phyloP scores from a whole-genome alignment of 2,329 filamentous ascomycete species.

The Aspergillus sp. region DNA sequence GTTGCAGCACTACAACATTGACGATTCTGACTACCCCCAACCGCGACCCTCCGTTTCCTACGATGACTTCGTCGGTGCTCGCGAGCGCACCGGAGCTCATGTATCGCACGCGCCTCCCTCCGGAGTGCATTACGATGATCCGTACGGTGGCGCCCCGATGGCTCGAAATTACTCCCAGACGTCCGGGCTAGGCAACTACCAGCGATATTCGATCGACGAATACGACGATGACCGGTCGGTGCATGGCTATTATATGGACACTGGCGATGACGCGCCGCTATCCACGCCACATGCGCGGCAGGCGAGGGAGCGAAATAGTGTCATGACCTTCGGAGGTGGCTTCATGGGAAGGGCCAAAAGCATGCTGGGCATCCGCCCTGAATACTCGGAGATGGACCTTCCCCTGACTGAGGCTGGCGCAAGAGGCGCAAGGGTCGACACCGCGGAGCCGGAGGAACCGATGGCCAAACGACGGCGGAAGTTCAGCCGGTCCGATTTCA shows the following conservation, averaged over 20 bases:
- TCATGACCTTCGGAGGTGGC: conserved; percentile 76
- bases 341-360: conserved; percentile 81
- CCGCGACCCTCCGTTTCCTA: conserved; percentile 82
- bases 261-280: conserved; percentile 48
- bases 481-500: conserved; percentile 69
- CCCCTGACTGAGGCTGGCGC: conserved; percentile 73
- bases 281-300: conserved; percentile 42
- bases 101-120: conserved; percentile 29
- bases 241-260: conserved; percentile 60
- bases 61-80: conserved; percentile 71
- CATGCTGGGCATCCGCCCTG: conserved; percentile 73
- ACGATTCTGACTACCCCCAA: conserved; percentile 53
- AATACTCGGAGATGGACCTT: conserved; percentile 97
- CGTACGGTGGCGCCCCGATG: conserved; percentile 27
- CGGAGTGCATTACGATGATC: conserved; percentile 27
- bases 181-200: conserved; percentile 77
- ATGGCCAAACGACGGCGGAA: conserved; percentile 45
- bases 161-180: conserved; percentile 58
- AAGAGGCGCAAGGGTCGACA: conserved; percentile 38
- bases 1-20: conserved; percentile 62
- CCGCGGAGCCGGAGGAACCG: conserved; percentile 33
- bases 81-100: conserved; percentile 39
- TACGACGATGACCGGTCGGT: conserved; percentile 66
- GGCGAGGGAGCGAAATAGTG: conserved; percentile 75
- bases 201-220: conserved; percentile 81